Conservation (phyloP, 306 rosid genomes). For the Quercus robur region DNA sequence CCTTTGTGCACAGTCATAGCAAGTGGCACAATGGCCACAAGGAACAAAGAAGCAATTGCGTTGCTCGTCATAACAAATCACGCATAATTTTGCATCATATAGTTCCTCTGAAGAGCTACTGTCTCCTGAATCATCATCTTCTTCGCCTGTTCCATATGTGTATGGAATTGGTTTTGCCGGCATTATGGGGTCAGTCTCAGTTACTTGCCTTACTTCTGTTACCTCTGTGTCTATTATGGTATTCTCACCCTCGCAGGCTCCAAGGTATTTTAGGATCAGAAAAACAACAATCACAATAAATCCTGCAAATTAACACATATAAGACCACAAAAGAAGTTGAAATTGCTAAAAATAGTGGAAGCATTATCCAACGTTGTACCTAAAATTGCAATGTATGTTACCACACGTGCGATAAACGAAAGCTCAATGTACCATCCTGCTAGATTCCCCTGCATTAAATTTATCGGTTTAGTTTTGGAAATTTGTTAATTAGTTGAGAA, state of each 20-base stretch:
- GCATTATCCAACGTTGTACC: slow-evolving; percentile 29
- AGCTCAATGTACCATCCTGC: slow-evolving; percentile 41
- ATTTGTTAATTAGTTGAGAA: slow-evolving; percentile 1
- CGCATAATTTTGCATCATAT: slow-evolving; percentile 65
- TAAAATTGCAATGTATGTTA: slow-evolving; percentile 49
- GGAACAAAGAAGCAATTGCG: slow-evolving; percentile 73
- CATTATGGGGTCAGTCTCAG: slow-evolving; percentile 55
- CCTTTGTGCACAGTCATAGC: slow-evolving; percentile 76
- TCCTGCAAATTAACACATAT: slow-evolving; percentile 32
- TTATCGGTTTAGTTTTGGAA: neutral
- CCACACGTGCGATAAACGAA: slow-evolving; percentile 43
- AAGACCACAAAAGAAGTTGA: slow-evolving; percentile 5
- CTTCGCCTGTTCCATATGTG: slow-evolving; percentile 48
- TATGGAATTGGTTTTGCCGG: slow-evolving; percentile 20
- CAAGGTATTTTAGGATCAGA: slow-evolving; percentile 48
- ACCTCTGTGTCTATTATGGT: neutral
- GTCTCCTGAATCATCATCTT: slow-evolving; percentile 45
- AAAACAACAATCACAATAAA: slow-evolving; percentile 20
- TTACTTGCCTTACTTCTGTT: slow-evolving; percentile 11
- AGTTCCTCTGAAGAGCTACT: slow-evolving; percentile 62
- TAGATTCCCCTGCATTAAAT: slow-evolving; percentile 40
- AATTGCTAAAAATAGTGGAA: neutral
- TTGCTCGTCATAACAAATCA: slow-evolving; percentile 67
- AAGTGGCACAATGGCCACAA: slow-evolving; percentile 78
- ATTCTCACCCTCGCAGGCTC: slow-evolving; percentile 31